Base-by-base conservation (phyloP, 2,329 filamentous ascomycete species). In the Colletotrichum spaethianum region DNA sequence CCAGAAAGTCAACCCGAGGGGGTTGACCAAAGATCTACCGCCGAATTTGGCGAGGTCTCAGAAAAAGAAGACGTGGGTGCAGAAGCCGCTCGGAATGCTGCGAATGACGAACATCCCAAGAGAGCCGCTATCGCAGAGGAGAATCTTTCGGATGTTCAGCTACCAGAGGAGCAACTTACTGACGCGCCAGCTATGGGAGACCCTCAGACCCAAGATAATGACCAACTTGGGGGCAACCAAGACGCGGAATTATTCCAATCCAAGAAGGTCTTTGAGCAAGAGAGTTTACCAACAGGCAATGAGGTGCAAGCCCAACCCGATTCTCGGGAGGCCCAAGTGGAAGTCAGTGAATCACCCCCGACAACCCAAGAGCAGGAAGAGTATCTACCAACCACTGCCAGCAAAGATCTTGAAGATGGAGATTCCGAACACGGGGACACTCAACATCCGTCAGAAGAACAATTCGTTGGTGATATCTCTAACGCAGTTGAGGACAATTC, bases 251-350 rank as follows among this genome's bases (percentile, higher is more conserved):
- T 26, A 9, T 8, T 18, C 16, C 6, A 50, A 12, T 3, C 50
- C 36, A 28, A 63, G 7, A 40, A 63, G 6, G 14, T 11, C 0
- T 28, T 36, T 0, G 42, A 44, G 3, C 56, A 50, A 46, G 62
- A 23, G 14, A n/a, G 9, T 4, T 16, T 18, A 16, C 36, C 28
- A 20, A 20, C 36, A 6, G 38, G 48, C 11, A 33, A 59, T 11
- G 74, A 76, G 8, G 70, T 82, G 4, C 82, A 84, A 70, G 76
- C 79, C 36, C 78, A 83, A 55, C 79, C 77, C 0, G 81, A 81
- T 2, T 31, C 53, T 40, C 44, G 63, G 14, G 69, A 72, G 40
- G 28, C 14, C 26, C 59, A 46, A 56, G 69, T 38, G 44, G 69
- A 72, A 69, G 67, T 73, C 61, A 71, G 61, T 71, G 67, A 71